phyloP scores from a whole-genome alignment of 129 eudicot genomes.

The Mikania micrantha region DNA sequence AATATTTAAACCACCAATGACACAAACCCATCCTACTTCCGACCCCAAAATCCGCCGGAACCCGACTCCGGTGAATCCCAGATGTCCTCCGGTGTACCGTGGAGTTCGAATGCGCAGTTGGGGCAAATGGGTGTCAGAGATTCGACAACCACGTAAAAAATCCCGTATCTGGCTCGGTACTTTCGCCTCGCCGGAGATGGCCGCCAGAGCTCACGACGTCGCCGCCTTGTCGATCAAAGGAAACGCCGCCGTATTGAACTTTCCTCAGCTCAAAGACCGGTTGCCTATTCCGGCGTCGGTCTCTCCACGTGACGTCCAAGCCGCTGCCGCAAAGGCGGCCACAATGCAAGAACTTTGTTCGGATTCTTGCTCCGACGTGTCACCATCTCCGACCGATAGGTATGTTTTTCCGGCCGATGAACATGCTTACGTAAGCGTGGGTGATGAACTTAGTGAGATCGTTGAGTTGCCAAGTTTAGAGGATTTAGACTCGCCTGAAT shows the following conservation, averaged over 20 bases:
- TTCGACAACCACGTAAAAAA: slow-evolving; percentile 75
- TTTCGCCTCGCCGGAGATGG: slow-evolving; percentile 79
- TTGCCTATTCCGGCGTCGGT: slow-evolving; percentile 70
- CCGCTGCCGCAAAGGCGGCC: slow-evolving; percentile 82
- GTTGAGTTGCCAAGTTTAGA: slow-evolving; percentile 69
- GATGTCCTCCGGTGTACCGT: slow-evolving; percentile 41
- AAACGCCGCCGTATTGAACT: slow-evolving; percentile 56
- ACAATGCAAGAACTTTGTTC: slow-evolving; percentile 45
- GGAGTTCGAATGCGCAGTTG: slow-evolving; percentile 88
- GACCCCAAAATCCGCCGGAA: slow-evolving; percentile 2
- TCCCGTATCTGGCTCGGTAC: slow-evolving; percentile 92
- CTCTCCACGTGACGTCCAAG: slow-evolving; percentile 68
- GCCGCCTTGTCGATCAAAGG: no score
- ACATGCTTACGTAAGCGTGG: slow-evolving; percentile 4
- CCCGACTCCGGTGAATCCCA: slow-evolving; percentile 14
- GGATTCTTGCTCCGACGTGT: neutral
- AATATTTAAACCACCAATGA: slow-evolving; percentile 20
- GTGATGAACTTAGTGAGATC: slow-evolving; percentile 60
- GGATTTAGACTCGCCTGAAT: slow-evolving; percentile 33
- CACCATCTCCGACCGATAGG: neutral
- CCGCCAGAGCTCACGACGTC: no score
- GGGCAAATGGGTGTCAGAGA: slow-evolving; percentile 98
- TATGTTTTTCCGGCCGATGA: neutral
- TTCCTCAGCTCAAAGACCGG: slow-evolving; percentile 53
- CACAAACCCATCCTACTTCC: slow-evolving; percentile 15